Base-by-base conservation (phyloP, 2,329 filamentous ascomycete genomes). In the Nothopassalora personata region DNA sequence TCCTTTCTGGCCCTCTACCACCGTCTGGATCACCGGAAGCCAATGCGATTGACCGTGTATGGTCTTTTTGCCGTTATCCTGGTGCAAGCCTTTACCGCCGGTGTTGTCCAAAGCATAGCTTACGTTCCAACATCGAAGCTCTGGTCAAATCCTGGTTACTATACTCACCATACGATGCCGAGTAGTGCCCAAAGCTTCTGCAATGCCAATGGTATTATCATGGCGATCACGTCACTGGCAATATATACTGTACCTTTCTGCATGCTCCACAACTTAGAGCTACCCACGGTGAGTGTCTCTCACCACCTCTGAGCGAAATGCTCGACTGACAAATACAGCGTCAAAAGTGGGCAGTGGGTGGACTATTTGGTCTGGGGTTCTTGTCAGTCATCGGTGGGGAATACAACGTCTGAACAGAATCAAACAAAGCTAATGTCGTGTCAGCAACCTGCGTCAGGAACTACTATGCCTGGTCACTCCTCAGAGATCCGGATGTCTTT, bases 31-130 rank as follows among this genome's bases (percentile, higher is more conserved):
- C 52, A 57, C 19, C 43, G 62, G 50, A 58, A 33, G 23, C 50
- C 56, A 2, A 62, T 64, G 60, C 60, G 62, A 36, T 48, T 51
- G 31, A 54, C 52, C n/a, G 54, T 64, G 10, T 60, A 60, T 54
- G 19, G 54, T 18, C 34, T 60, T 5, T 57, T 62, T 33, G 46
- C 52, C 34, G 18, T 59, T 8, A 56, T 60, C n/a, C 23, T 51
- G 1, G 45, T 50, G 4, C 58, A 60, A 39, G 55, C 56, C 23
- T 31, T 57, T 27, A 45, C 55, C 3, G 52, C 57, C 15, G 46
- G 54, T 45, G 34, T 60, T 1, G 54, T 60, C 18, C 33, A 56
- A 28, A 19, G 48, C n/a, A 33, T 64, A 15, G 54, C 60, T 11
- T 64, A 56, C 54, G 39, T 57, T 7, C 54, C 56, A 15, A 54